Evolutionary conservation across 768 basidiomycete species (phyloP), one percentile per base, ranked within the genome.

Genomic region (Rubroboletus pulcherrimus): DNA sequence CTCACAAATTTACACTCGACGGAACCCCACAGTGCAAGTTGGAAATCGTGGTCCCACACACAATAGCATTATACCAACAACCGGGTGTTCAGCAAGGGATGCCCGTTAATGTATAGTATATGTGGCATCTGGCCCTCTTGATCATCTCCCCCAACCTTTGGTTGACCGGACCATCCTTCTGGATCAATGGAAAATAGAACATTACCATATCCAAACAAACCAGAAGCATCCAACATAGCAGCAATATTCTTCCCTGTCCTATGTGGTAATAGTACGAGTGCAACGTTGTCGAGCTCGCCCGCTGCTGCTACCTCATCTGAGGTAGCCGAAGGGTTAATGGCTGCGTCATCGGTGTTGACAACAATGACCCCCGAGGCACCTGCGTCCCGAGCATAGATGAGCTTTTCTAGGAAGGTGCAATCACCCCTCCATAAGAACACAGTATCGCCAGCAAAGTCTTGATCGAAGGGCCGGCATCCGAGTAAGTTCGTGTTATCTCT

Each of bases 341-440:
- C 64, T 7, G 58, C 43, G 21, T 90, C 84, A 30, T 84, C 79
- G 54, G 85, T 76, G 66, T 82, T 86, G 65, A 89, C 73, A 41
- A 96, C 84, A 14, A 98, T 71, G 9, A 94, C 82, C 1, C 92
- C 95, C 0, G 80, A 79, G 5, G 93, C 92, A 1, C 83, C 87
- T 1, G 86, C 89, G 9, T 77, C 72, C 17, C 79, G 78, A 5
- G 93, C 94, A 43, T 78, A 59, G 12, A 83, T 48, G 15, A 95
- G 77, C 73, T 99, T 99, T 60, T 91, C 81, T 14, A 92, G 71
- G 73, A 98, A 98, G 9, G 93, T 87, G 70, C 96, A 98, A 5
- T 78, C 81, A 6, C 96, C 96, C 30, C 96, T 81, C 42, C 77
- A 77, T 15, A 89, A 76, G 15, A 97, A 66, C 24, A 93, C 67